Conservation (phyloP, 495 filamentous ascomycete species). For the Delitschia confertaspora region DNA sequence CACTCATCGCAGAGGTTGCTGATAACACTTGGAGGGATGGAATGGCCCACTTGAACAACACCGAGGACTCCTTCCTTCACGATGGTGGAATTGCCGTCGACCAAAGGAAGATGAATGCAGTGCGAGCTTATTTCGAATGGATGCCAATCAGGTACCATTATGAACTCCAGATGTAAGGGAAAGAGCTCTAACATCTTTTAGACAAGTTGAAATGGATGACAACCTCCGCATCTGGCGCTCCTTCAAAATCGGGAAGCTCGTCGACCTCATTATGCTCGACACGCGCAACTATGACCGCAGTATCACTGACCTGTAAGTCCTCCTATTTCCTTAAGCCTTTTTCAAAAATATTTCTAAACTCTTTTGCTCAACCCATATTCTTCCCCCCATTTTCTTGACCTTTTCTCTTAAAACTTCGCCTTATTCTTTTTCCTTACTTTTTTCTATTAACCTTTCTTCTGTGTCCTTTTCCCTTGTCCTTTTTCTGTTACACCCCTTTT, state of each 20-base stretch:
- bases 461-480: too few species aligned
- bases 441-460: too few species aligned
- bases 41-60: slow-evolving; percentile 47
- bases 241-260: slow-evolving; percentile 54
- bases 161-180: background rate
- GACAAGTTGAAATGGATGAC: slow-evolving; percentile 61
- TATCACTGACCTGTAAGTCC: slow-evolving; percentile 42
- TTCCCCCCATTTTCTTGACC: too few species aligned
- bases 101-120: slow-evolving; percentile 60
- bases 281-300: slow-evolving; percentile 58
- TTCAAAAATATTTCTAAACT: background rate
- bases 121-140: slow-evolving; percentile 67
- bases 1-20: slow-evolving; percentile 42
- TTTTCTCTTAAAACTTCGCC: too few species aligned
- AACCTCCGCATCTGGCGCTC: slow-evolving; percentile 59
- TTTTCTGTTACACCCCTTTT: too few species aligned
- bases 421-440: too few species aligned
- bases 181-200: slow-evolving; percentile 10
- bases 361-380: slow-evolving; percentile 39
- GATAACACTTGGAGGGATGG: slow-evolving; percentile 55
- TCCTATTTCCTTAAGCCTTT: background rate
- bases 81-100: slow-evolving; percentile 54
- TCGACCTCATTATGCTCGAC: slow-evolving; percentile 62
- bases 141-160: slow-evolving; percentile 36
- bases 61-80: slow-evolving; percentile 50